Evolutionary conservation across 257 asterid genomes (phyloP).

Genomic region (Perilla frutescens): DNA sequence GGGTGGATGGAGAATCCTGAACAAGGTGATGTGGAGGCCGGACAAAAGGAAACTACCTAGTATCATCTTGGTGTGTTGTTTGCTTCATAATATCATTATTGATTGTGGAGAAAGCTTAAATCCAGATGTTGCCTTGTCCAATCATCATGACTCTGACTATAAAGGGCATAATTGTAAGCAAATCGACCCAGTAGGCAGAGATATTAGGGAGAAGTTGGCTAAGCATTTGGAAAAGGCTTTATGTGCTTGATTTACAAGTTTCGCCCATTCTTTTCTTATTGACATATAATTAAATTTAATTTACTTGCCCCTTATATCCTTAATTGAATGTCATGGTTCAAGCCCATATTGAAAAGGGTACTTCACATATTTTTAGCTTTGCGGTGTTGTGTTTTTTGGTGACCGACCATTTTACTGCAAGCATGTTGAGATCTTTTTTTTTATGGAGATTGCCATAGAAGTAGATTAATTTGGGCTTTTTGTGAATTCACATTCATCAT

Average conservation of each 20-base stretch:
- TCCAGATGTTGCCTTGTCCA: constrained; percentile 64
- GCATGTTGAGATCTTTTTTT: too few relatives aligned
- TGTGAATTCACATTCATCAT: too few relatives aligned
- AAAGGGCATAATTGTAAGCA: constrained; percentile 49
- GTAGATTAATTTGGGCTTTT: too few relatives aligned
- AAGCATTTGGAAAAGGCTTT: constrained; percentile 43
- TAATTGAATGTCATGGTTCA: neutral
- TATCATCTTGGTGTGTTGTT: constrained; percentile 85
- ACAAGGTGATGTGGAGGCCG: constrained; percentile 99
- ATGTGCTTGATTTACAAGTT: constrained; percentile 9
- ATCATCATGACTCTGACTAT: constrained; percentile 65
- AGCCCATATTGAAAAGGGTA: too few relatives aligned
- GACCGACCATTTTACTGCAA: too few relatives aligned
- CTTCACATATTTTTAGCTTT: too few relatives aligned
- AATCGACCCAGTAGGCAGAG: constrained; percentile 58
- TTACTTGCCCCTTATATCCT: neutral
- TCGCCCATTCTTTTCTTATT: neutral
- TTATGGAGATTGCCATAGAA: too few relatives aligned
- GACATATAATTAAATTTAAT: neutral
- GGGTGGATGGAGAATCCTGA: constrained; percentile 96
- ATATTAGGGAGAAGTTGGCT: constrained; percentile 58
- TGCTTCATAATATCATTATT: constrained; percentile 84
- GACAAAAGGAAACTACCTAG: constrained; percentile 91
- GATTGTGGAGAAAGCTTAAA: constrained; percentile 77
- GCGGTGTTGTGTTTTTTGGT: too few relatives aligned